A percentile compares a stretch with the other conserved stretches of the same genome.
Conservation (phyloP, 2,329 filamentous ascomycete genomes). For the Sclerotinia minor region DNA sequence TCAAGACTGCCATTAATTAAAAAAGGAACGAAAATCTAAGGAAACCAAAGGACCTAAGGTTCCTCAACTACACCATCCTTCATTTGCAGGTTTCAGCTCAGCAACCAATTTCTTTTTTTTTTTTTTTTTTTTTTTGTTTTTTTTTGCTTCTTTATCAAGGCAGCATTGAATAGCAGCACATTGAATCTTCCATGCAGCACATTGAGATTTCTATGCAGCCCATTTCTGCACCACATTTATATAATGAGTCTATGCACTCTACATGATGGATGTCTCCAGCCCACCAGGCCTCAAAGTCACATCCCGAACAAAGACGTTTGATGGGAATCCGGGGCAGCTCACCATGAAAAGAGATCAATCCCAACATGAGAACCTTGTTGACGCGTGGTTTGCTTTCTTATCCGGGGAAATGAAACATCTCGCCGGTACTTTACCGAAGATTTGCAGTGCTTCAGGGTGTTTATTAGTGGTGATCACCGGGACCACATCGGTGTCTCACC, state of each 20-base stretch:
- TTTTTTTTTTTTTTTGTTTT: too few relatives aligned
- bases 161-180: too few relatives aligned
- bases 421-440: slow-evolving; percentile 11
- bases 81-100: too few relatives aligned
- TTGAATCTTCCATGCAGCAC: background rate
- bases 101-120: too few relatives aligned
- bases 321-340: background rate
- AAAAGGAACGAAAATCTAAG: too few relatives aligned
- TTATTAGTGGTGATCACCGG: background rate
- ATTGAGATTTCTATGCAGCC: background rate
- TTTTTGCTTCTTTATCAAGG: background rate
- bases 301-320: background rate
- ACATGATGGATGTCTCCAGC: background rate
- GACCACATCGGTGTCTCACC: background rate
- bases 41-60: too few relatives aligned
- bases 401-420: slow-evolving; percentile 17
- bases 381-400: background rate
- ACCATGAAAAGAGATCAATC: background rate
- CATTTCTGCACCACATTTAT: background rate
- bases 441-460: background rate
- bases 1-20: too few relatives aligned
- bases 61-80: too few relatives aligned
- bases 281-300: background rate
- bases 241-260: background rate
- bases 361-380: slow-evolving; percentile 1